A percentile compares a stretch with the other conserved stretches of the same genome.
phyloP scores from a whole-genome alignment of 139 green algal genomes.

The Tetradesmus lagerheimii region DNA sequence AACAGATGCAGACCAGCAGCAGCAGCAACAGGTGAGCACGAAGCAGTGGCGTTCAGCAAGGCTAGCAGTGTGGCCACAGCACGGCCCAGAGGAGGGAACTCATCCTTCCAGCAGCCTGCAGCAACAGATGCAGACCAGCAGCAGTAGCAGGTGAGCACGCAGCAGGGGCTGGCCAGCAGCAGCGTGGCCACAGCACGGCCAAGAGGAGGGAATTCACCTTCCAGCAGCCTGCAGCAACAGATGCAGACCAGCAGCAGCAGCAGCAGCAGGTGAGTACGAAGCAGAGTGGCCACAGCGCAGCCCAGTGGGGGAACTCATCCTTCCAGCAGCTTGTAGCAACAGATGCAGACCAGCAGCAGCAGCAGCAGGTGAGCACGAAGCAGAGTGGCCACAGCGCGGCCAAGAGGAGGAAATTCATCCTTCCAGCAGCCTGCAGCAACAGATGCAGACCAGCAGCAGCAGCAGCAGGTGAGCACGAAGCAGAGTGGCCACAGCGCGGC shows the following conservation, averaged over 20 bases:
- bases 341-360: too few species aligned
- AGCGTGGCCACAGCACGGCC: neutral
- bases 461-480: too few species aligned
- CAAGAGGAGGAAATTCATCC: neutral
- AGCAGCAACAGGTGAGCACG: too few species aligned
- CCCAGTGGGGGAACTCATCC: neutral
- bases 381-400: neutral
- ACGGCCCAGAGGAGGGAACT: neutral
- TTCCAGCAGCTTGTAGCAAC: neutral
- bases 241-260: too few species aligned
- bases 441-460: too few species aligned
- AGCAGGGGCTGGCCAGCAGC: neutral
- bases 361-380: too few species aligned
- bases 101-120: slow-evolving; percentile 5
- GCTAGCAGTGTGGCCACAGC: neutral
- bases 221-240: neutral
- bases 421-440: slow-evolving; percentile 4
- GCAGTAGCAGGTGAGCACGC: too few species aligned
- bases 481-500: too few species aligned
- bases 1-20: too few species aligned
- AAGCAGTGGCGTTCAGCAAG: too few species aligned
- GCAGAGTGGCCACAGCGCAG: neutral
- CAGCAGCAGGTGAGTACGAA: too few species aligned
- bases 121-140: too few species aligned
- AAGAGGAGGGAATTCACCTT: neutral